Evolutionary conservation across 352 stramenopile genomes (phyloP).

Genomic region (Nothophytophthora sp.): DNA sequence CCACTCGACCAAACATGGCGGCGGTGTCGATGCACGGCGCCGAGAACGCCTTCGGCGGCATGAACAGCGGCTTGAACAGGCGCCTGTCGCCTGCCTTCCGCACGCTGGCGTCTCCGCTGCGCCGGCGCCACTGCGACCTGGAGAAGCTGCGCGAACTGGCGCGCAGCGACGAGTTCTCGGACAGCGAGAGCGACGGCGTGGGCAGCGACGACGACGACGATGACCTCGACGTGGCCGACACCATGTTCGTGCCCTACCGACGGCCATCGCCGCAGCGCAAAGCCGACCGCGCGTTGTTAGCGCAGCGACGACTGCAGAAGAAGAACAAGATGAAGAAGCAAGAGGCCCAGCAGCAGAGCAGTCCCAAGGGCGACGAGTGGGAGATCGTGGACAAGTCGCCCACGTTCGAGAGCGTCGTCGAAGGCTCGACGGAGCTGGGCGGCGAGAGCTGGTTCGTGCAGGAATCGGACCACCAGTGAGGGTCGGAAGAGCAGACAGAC

Average conservation of each 20-base stretch:
- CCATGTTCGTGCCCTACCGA: constrained; percentile 55
- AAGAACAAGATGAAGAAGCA: constrained; percentile 31
- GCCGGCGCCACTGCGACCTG: constrained; percentile 51
- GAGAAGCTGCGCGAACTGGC: constrained; percentile 72
- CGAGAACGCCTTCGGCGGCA: constrained; percentile 48
- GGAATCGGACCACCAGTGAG: constrained; percentile 31
- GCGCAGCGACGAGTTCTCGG: constrained; percentile 79
- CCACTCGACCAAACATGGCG: constrained; percentile 33
- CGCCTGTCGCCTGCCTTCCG: constrained; percentile 64
- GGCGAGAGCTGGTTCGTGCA: constrained; percentile 63
- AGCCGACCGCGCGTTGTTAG: constrained; percentile 10
- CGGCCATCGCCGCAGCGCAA: constrained; percentile 34
- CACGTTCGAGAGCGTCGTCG: constrained; percentile 58
- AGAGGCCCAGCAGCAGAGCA: constrained; percentile 43
- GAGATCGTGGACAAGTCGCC: constrained; percentile 80
- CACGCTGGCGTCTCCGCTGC: constrained; percentile 43
- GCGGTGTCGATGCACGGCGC: constrained; percentile 59
- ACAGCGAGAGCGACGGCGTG: constrained; percentile 79
- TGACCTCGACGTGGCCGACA: constrained; percentile 47
- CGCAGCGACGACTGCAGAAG: constrained; percentile 22
- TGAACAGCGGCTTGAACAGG: constrained; percentile 30
- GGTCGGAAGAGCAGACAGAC: constrained; percentile 10
- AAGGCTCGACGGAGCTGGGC: constrained; percentile 43
- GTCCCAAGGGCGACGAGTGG: constrained; percentile 73
- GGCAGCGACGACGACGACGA: constrained; percentile 50